Conservation (phyloP, 2,329 filamentous ascomycete species). For the Xylariaceae sp. region DNA sequence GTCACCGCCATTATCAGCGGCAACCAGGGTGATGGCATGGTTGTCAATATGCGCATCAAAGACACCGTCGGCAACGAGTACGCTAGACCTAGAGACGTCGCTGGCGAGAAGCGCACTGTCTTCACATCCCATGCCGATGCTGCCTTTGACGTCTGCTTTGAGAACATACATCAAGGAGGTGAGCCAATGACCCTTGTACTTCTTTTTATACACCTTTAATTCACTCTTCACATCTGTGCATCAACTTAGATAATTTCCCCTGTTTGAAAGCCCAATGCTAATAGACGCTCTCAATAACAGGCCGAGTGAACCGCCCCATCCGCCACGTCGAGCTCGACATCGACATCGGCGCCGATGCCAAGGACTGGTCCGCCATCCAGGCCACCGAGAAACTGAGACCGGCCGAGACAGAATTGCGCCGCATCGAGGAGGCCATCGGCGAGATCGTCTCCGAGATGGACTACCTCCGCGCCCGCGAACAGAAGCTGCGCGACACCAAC, state of each 20-base stretch:
- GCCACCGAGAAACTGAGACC: constrained; percentile 97
- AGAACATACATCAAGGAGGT: constrained; percentile 74
- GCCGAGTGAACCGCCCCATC: constrained; percentile 44
- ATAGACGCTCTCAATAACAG: constrained; percentile 17
- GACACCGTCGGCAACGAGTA: constrained; percentile 97
- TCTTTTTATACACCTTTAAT: too few species aligned
- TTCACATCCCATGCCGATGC: constrained; percentile 92
- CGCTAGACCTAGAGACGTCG: constrained; percentile 83
- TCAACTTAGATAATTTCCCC: too few species aligned
- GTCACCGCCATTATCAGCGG: constrained; percentile 88
- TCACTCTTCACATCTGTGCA: too few species aligned
- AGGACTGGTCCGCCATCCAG: constrained; percentile 96
- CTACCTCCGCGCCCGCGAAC: constrained; percentile 83
- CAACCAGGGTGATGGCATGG: constrained; percentile 85
- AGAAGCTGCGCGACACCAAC: constrained; percentile 96
- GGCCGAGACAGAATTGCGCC: constrained; percentile 87
- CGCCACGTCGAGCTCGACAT: constrained; percentile 88
- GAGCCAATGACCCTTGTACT: too few species aligned
- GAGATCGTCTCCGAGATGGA: constrained; percentile 96
- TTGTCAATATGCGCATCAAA: constrained; percentile 91
- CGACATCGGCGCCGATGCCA: constrained; percentile 93
- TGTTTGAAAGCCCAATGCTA: too few species aligned
- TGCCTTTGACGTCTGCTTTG: constrained; percentile 94
- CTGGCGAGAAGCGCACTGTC: constrained; percentile 85
- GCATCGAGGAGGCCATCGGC: constrained; percentile 83